Evolutionary conservation across 1,284 basidiomycete genomes (phyloP).

Genomic region (Chalciporus sp.): DNA sequence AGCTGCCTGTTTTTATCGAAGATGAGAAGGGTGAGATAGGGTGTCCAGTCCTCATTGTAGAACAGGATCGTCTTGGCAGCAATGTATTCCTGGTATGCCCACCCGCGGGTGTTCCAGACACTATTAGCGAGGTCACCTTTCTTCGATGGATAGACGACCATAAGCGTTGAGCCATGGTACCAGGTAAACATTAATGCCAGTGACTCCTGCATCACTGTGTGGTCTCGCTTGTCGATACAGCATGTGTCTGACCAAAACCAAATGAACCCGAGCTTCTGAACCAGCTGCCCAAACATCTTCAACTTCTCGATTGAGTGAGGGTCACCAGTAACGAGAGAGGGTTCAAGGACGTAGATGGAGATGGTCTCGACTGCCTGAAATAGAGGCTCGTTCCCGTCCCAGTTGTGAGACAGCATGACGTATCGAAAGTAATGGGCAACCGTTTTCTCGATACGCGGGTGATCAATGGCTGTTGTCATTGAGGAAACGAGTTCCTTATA

Average conservation of each 20-base stretch:
- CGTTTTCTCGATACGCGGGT: not conserved
- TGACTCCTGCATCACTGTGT: conserved; percentile 1
- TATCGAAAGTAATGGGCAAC: conserved; percentile 8
- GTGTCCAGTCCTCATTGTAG: not conserved
- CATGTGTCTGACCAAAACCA: conserved; percentile 14
- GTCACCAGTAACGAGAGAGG: no score
- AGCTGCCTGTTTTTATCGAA: no score
- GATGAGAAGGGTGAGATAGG: no score
- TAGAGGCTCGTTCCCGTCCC: conserved; percentile 5
- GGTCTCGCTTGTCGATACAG: conserved; percentile 10
- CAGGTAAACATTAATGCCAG: conserved; percentile 8
- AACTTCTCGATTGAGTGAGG: no score
- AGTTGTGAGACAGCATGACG: conserved; percentile 15
- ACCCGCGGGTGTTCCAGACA: conserved; percentile 8
- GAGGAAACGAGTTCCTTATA: conserved; percentile 9
- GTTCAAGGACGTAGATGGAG: not conserved
- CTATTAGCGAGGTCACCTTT: not conserved
- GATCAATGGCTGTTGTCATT: conserved; percentile 7
- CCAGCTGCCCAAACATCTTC: not conserved
- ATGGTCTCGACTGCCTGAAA: not conserved
- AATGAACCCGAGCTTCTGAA: not conserved
- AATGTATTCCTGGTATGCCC: conserved; percentile 14
- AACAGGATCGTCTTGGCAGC: conserved; percentile 4
- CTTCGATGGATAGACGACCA: not conserved
- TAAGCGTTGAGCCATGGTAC: conserved; percentile 2